Conservation (phyloP, 345 rosid species). For the Syzygium grande region DNA sequence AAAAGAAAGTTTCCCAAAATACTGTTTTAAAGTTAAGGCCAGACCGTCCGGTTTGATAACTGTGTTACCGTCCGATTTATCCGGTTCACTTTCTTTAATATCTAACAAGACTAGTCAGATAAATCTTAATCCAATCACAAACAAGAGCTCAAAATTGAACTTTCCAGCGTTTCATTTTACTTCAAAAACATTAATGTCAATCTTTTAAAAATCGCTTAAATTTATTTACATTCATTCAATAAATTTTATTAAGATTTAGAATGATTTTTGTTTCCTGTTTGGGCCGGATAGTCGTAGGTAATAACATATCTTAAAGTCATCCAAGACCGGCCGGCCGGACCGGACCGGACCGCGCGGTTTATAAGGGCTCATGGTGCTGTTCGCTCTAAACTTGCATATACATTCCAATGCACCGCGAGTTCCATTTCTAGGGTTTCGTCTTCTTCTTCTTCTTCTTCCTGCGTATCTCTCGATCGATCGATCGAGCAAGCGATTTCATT, state of each 20-base stretch:
- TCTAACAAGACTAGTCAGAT: neutral
- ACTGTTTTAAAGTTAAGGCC: neutral
- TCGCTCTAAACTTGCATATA: neutral
- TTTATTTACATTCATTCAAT: neutral
- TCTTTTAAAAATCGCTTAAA: neutral
- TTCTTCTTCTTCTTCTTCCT: neutral
- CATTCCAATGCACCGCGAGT: neutral
- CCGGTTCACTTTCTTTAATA: neutral
- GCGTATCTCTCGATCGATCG: neutral
- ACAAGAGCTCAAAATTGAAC: neutral
- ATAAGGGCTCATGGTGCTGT: neutral
- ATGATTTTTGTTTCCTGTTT: neutral
- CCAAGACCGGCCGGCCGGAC: neutral
- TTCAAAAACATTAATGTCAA: neutral
- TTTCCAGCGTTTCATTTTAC: neutral
- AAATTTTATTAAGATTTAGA: neutral
- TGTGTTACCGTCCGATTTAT: fast-evolving
- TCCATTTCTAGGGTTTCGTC: neutral
- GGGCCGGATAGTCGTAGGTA: neutral
- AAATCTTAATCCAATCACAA: neutral
- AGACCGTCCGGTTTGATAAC: fast-evolving
- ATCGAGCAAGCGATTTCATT: neutral
- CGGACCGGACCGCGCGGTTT: neutral
- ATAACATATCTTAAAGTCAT: neutral
- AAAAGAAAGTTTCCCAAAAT: neutral